These are phyloP conservation scores for Pyrrhoderma noxium DNA, from an alignment of 1,284 basidiomycete genomes.

Conservation along the genomic window DNA sequence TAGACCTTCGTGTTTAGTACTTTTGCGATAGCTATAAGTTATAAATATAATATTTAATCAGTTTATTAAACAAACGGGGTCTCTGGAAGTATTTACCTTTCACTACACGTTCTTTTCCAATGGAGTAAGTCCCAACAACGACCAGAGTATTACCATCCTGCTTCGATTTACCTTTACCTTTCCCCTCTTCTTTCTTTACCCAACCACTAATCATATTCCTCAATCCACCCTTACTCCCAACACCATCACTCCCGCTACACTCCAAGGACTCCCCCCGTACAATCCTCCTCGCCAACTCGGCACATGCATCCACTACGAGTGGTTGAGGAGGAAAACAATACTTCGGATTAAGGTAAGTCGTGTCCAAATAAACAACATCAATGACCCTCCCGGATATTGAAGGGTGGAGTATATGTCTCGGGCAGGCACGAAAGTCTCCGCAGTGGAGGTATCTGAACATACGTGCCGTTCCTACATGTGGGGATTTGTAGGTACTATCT, in stretches of 20 bases:
- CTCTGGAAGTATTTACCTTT: constrained; percentile 51
- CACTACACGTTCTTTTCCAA: constrained; percentile 95
- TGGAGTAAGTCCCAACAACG: constrained; percentile 92
- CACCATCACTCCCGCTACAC: constrained; percentile 28
- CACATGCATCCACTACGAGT: constrained; percentile 87
- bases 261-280: constrained; percentile 35
- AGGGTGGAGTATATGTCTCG: constrained; percentile 77
- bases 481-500: constrained; percentile 66
- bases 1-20: constrained; percentile 83
- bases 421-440: constrained; percentile 88
- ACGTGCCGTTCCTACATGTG: constrained; percentile 60
- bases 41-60: not conserved
- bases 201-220: constrained; percentile 2
- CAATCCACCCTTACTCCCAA: constrained; percentile 26
- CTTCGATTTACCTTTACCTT: constrained; percentile 26
- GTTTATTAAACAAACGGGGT: not conserved
- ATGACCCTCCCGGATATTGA: constrained; percentile 71
- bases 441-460: constrained; percentile 91
- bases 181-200: constrained; percentile 24
- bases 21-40: constrained; percentile 66
- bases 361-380: constrained; percentile 91
- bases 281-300: constrained; percentile 65
- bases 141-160: constrained; percentile 47
- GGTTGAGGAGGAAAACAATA: constrained; percentile 96
- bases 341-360: constrained; percentile 92